Evolutionary conservation across 441 rosid genomes (phyloP).

Genomic region (Pelargonium fulgidum): DNA sequence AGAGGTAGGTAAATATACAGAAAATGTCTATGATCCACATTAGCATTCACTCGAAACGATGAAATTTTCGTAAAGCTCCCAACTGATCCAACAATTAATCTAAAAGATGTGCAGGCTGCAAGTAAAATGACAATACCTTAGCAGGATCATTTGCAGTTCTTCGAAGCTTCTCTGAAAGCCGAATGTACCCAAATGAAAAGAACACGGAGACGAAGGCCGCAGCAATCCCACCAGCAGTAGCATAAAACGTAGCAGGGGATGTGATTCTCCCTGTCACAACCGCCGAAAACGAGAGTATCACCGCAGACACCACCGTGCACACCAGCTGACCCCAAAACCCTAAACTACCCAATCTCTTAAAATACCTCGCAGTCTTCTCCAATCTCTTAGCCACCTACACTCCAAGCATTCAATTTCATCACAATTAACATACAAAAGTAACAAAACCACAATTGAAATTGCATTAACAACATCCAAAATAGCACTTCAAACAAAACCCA

Average conservation of each 20-base stretch:
- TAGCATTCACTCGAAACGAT: not conserved
- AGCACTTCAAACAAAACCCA: too few relatives aligned
- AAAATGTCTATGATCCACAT: not conserved
- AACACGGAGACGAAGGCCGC: conserved; percentile 84
- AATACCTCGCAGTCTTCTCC: conserved; percentile 77
- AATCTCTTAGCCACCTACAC: conserved; percentile 83
- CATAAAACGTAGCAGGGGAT: conserved; percentile 77
- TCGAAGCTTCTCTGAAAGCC: conserved; percentile 75
- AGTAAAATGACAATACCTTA: conserved; percentile 45
- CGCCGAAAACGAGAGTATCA: conserved; percentile 73
- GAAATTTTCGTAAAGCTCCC: not conserved
- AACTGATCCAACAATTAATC: not conserved
- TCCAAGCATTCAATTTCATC: conserved; percentile 10
- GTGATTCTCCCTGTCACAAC: conserved; percentile 67
- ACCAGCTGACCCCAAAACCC: conserved; percentile 98
- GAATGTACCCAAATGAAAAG: conserved; percentile 91
- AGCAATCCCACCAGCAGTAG: conserved; percentile 79
- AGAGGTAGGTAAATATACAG: not conserved
- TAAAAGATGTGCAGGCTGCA: not conserved
- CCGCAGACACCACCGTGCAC: conserved; percentile 77
- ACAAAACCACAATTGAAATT: too few relatives aligned
- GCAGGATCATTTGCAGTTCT: conserved; percentile 74
- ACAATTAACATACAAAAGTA: conserved; percentile 5
- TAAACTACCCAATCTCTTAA: conserved; percentile 76
- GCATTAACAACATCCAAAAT: not conserved